Percentiles rank a stretch among this genome's conserved stretches.
phyloP scores from a whole-genome alignment of 2,329 filamentous ascomycete genomes.

The Trichoderma pleuroti region DNA sequence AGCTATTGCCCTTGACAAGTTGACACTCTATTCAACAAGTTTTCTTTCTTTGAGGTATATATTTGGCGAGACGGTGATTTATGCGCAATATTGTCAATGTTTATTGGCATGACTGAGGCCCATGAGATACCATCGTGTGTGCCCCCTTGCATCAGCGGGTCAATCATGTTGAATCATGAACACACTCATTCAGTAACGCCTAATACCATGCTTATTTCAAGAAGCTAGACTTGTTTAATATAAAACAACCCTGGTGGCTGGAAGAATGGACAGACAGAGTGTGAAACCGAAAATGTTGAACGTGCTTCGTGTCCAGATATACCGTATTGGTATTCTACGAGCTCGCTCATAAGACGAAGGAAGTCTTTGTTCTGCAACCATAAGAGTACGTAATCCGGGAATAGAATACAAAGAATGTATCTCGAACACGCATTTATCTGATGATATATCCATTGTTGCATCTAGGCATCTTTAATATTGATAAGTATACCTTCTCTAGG shows the following conservation, averaged over 20 bases:
- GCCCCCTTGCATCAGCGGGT: too few species aligned
- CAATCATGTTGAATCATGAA: too few species aligned
- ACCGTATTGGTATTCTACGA: not conserved
- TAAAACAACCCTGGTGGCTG: not conserved
- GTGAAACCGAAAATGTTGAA: not conserved
- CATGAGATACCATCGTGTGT: too few species aligned
- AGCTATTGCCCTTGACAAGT: too few species aligned
- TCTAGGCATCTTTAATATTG: not conserved
- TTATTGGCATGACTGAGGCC: too few species aligned
- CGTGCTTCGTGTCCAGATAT: not conserved
- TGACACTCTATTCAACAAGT: too few species aligned
- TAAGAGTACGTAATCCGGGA: not conserved
- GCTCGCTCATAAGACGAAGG: not conserved
- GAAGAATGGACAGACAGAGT: not conserved
- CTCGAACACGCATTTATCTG: not conserved
- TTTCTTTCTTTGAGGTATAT: not conserved
- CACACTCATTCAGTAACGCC: too few species aligned
- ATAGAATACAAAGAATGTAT: not conserved
- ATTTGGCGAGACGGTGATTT: not conserved
- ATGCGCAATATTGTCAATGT: too few species aligned
- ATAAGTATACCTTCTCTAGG: not conserved
- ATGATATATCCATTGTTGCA: not conserved
- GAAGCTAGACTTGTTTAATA: too few species aligned
- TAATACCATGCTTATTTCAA: too few species aligned
- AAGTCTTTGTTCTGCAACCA: not conserved